These are phyloP conservation scores for Porphyra umbilicalis DNA, from an alignment of 31 red algal genomes.

Conservation along the genomic window DNA sequence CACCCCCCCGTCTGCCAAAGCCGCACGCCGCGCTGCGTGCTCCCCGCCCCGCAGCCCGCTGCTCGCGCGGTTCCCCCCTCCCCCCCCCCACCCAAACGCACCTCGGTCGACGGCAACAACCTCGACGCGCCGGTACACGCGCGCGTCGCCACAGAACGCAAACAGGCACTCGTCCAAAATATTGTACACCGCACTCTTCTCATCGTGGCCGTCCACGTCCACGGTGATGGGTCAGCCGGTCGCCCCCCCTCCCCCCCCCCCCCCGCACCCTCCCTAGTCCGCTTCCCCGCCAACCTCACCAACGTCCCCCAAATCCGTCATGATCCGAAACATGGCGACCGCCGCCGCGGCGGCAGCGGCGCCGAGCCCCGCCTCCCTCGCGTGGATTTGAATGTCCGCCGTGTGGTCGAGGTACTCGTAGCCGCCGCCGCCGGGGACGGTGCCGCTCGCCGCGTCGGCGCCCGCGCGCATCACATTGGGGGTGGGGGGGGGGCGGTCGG, in stretches of 20 bases:
- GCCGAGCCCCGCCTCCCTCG: constrained; percentile 41
- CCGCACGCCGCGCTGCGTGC: too few species aligned
- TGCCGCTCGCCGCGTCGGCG: background rate
- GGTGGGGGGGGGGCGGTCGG: background rate
- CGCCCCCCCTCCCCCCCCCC: background rate
- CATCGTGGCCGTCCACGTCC: constrained; percentile 59
- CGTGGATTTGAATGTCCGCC: constrained; percentile 91
- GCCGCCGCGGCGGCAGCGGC: constrained; percentile 58
- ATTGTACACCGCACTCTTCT: constrained; percentile 71
- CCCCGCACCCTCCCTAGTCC: background rate
- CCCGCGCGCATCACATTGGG: background rate
- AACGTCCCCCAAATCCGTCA: constrained; percentile 64
- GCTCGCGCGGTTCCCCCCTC: too few species aligned
- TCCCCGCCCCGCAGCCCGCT: too few species aligned
- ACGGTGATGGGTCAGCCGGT: constrained; percentile 4
- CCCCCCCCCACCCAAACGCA: constrained; percentile 4
- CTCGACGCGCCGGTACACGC: constrained; percentile 42
- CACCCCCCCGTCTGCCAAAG: too few species aligned
- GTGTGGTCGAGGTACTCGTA: constrained; percentile 96
- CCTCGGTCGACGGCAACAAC: constrained; percentile 26
- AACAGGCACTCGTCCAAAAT: constrained; percentile 88
- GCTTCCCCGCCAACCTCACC: background rate
- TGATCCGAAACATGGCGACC: constrained; percentile 75
- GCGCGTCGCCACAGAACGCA: constrained; percentile 57
- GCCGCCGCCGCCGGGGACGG: background rate